Conservation (phyloP, 2,329 filamentous ascomycete species). For the Fusarium secorum region DNA sequence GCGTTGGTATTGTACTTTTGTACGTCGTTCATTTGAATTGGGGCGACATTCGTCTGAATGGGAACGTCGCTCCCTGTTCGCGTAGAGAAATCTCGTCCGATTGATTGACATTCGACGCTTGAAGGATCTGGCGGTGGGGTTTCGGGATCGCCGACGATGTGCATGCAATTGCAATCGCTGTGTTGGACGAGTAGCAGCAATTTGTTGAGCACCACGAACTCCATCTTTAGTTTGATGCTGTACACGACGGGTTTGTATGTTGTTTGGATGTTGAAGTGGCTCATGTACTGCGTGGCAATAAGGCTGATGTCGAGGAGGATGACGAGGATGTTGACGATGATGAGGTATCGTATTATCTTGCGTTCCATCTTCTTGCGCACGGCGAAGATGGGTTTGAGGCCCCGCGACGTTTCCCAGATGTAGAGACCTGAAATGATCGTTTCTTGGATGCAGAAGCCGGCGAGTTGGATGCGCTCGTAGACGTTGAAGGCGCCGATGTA, state of each 20-base stretch:
- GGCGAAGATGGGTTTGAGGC: slow-evolving; percentile 27
- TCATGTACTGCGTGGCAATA: slow-evolving; percentile 27
- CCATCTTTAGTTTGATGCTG: slow-evolving; percentile 36
- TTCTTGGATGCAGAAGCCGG: slow-evolving; percentile 31
- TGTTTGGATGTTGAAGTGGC: slow-evolving; percentile 31
- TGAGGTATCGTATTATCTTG: slow-evolving; percentile 25
- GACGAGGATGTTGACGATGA: slow-evolving; percentile 30
- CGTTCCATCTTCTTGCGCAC: slow-evolving; percentile 18
- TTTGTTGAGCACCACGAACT: slow-evolving; percentile 31
- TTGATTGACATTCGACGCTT: slow-evolving; percentile 3
- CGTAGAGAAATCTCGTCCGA: neutral
- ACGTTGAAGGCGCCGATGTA: slow-evolving; percentile 26
- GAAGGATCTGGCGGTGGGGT: neutral
- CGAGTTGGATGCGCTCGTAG: slow-evolving; percentile 29
- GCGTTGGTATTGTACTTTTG: neutral
- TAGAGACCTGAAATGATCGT: slow-evolving; percentile 27
- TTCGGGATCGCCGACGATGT: slow-evolving; percentile 12
- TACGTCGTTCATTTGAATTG: slow-evolving; percentile 7
- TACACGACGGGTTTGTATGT: slow-evolving; percentile 35
- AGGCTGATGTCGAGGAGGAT: slow-evolving; percentile 31
- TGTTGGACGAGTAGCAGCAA: slow-evolving; percentile 24
- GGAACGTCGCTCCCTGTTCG: slow-evolving; percentile 3
- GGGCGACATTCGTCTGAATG: neutral
- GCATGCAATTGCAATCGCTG: slow-evolving; percentile 28
- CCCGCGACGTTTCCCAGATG: slow-evolving; percentile 29